Base-by-base conservation (phyloP, 306 rosid genomes). In the Purshia tridentata region DNA sequence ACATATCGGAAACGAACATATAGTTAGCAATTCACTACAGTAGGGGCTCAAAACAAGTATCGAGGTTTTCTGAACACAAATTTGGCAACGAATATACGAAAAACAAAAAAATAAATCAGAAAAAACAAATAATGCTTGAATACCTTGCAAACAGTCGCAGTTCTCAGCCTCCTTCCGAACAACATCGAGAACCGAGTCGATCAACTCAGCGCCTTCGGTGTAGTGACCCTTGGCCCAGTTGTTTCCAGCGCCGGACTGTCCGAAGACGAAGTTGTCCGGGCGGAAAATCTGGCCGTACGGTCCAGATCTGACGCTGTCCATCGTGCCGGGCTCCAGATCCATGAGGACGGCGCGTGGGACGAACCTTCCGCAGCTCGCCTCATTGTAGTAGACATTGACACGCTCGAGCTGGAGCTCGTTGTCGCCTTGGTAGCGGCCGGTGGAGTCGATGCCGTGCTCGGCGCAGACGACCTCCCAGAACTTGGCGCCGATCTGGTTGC, bases 151-250 rank as follows among this genome's bases (percentile, higher is more conserved):
- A 65, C 92, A 88, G 55, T 88, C 92, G 22, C 92, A 88, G 47
- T 88, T 88, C 84, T 88, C 92, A 2, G 92, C 89, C 65, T 88
- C 92, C 81, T 88, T 88, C 69, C 89, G 72, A 3, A 88, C 92
- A 37, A 88, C 89, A 18, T 88, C 92, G 8, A 88, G 92, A 16
- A 88, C 92, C 15, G 92, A 88, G 72, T 88, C 92, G 47, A 88
- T 88, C 77, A 88, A 73, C 86, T 88, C 92, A 3, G 89, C 92
- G 20, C 92, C 92, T 67, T 88, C 92, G 0, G 92, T 88, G 48
- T 88, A 88, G 52, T 88, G 92, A 4, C 92, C 92, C 55, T 88
- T 88, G 48, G 92, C 92, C 92, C 92, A 88, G 73, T 88, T 88
- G 80, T 88, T 88, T 0, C 92, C 88, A 9, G 92, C 92, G 11